Conservation (phyloP, 73 alveolate genomes). For the Paramecium biaurelia region DNA sequence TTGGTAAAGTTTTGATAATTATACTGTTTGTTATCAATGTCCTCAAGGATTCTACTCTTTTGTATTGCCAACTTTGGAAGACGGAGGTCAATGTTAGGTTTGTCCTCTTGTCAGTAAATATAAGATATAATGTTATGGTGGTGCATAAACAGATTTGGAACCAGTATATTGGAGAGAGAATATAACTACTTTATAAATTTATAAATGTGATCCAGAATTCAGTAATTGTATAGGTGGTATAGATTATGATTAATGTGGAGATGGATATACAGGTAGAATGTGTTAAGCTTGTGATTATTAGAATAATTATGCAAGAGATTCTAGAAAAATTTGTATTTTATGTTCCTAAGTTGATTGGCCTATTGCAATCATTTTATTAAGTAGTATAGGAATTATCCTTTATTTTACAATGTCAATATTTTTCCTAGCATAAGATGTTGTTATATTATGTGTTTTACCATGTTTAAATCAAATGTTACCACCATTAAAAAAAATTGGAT, state of each 20-base stretch:
- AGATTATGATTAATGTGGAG: neutral
- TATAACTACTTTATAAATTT: neutral
- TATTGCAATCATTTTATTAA: neutral
- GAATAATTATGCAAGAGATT: constrained; percentile 11
- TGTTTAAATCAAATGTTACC: constrained; percentile 45
- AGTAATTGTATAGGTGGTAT: constrained; percentile 13
- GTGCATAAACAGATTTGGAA: neutral
- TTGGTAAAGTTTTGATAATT: neutral
- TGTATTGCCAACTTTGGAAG: neutral
- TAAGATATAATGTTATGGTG: constrained; percentile 22
- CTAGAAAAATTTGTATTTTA: neutral
- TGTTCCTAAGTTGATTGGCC: constrained; percentile 10
- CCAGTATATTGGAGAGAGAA: constrained; percentile 20
- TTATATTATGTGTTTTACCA: constrained; percentile 11
- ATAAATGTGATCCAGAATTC: neutral
- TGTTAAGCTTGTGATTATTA: constrained; percentile 40
- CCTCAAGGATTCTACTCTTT: neutral
- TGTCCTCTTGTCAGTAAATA: neutral
- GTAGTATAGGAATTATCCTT: neutral
- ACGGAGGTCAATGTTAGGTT: neutral
- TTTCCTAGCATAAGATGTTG: constrained; percentile 16
- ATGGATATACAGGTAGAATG: neutral
- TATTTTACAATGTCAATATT: constrained; percentile 5
- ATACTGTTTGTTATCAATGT: neutral
- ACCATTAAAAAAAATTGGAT: constrained; percentile 7